These are phyloP conservation scores for Pythium phragmiticola DNA, from an alignment of 352 stramenopile genomes.

Conservation along the genomic window DNA sequence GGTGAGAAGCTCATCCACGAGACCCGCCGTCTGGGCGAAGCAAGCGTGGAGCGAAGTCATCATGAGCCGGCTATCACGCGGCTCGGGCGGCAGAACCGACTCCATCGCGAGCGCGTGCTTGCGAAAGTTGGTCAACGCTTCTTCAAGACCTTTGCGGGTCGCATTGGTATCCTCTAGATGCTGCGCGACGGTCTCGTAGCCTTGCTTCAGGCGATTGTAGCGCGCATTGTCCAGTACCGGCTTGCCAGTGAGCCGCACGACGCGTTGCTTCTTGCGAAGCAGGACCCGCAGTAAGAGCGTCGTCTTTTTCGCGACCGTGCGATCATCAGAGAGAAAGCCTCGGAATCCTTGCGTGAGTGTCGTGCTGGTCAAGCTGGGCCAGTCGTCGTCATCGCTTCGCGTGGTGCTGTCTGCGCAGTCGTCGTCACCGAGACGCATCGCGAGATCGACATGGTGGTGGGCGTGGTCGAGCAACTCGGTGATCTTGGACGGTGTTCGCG, in stretches of 20 bases:
- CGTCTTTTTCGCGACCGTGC: background rate
- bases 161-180: constrained; percentile 33
- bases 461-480: constrained; percentile 33
- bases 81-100: constrained; percentile 21
- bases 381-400: constrained; percentile 10
- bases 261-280: constrained; percentile 27
- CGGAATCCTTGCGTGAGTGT: background rate
- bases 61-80: constrained; percentile 25
- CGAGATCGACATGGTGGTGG: constrained; percentile 32
- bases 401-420: constrained; percentile 3
- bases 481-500: constrained; percentile 25
- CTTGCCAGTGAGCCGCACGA: constrained; percentile 10
- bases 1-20: constrained; percentile 21
- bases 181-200: constrained; percentile 27
- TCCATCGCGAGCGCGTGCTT: constrained; percentile 17
- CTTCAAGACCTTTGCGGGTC: constrained; percentile 29
- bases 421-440: constrained; percentile 12
- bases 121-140: constrained; percentile 26
- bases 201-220: constrained; percentile 37
- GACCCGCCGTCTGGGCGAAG: constrained; percentile 8
- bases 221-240: constrained; percentile 26
- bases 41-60: constrained; percentile 26
- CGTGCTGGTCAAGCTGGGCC: constrained; percentile 8
- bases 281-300: constrained; percentile 19
- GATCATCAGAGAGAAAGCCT: background rate